phyloP scores from a whole-genome alignment of 108 stramenopile species.

The Bacterosira constricta region DNA sequence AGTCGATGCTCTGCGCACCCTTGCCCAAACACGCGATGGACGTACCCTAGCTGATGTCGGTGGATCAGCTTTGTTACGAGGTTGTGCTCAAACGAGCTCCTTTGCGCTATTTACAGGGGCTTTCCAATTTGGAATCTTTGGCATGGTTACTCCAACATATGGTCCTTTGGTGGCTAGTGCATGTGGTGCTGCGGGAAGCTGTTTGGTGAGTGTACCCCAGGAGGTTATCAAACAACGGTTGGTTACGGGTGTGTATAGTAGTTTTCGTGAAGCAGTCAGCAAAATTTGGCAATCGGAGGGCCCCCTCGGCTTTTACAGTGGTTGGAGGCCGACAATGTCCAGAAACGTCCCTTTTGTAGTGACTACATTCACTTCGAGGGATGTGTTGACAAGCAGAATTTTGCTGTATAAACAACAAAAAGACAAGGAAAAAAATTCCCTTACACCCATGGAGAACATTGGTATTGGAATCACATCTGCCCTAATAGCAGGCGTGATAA shows the following conservation, averaged over 20 bases:
- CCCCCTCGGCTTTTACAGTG: slow-evolving; percentile 58
- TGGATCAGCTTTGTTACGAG: slow-evolving; percentile 39
- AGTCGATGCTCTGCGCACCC: slow-evolving; percentile 70
- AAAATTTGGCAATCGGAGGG: slow-evolving; percentile 63
- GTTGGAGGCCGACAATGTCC: slow-evolving; percentile 66
- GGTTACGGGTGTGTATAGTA: slow-evolving; percentile 67
- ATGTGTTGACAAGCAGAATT: slow-evolving; percentile 32
- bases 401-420: slow-evolving; percentile 12
- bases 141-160: slow-evolving; percentile 15
- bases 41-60: slow-evolving; percentile 64
- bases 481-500: slow-evolving; percentile 49
- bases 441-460: slow-evolving; percentile 46
- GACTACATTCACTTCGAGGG: slow-evolving; percentile 58
- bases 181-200: slow-evolving; percentile 55
- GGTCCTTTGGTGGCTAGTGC: slow-evolving; percentile 58
- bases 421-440: slow-evolving; percentile 5
- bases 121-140: slow-evolving; percentile 66
- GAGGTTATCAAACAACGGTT: slow-evolving; percentile 77
- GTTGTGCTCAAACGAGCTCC: slow-evolving; percentile 58
- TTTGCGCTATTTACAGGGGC: slow-evolving; percentile 72
- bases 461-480: slow-evolving; percentile 57
- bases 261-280: slow-evolving; percentile 57
- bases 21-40: slow-evolving; percentile 69
- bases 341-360: slow-evolving; percentile 77
- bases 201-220: slow-evolving; percentile 66